Evolutionary conservation across 2,329 filamentous ascomycete species (phyloP).

Genomic region (Gliomastix tumulicola): DNA sequence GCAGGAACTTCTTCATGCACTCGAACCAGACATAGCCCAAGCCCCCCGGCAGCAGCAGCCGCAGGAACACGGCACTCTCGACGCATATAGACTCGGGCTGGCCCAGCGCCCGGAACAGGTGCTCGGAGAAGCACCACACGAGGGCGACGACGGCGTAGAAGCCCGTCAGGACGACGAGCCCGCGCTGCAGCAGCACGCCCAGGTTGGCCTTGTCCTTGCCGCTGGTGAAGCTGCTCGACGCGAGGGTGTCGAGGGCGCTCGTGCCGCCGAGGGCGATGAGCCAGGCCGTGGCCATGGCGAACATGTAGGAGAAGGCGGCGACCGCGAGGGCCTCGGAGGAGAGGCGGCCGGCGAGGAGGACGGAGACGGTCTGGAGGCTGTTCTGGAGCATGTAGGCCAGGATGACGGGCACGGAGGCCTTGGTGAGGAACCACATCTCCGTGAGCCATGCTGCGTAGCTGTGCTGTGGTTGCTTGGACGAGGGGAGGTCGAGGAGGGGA

Average conservation of each 20-base stretch:
- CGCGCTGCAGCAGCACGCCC: slow-evolving; percentile 70
- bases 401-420: slow-evolving; percentile 69
- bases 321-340: slow-evolving; percentile 76
- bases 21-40: slow-evolving; percentile 87
- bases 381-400: slow-evolving; percentile 82
- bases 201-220: slow-evolving; percentile 73
- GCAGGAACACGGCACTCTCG: slow-evolving; percentile 67
- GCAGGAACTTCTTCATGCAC: slow-evolving; percentile 77
- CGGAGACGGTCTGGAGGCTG: slow-evolving; percentile 74
- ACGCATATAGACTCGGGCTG: slow-evolving; percentile 72
- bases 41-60: slow-evolving; percentile 69
- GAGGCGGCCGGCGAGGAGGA: slow-evolving; percentile 72
- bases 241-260: slow-evolving; percentile 79
- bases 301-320: slow-evolving; percentile 88
- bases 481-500: too few species aligned
- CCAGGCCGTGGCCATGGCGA: slow-evolving; percentile 85
- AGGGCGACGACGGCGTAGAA: slow-evolving; percentile 69
- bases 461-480: too few species aligned
- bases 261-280: slow-evolving; percentile 79
- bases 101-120: slow-evolving; percentile 65
- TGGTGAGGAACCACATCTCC: slow-evolving; percentile 44
- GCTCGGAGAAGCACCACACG: slow-evolving; percentile 70
- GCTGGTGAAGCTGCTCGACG: slow-evolving; percentile 75
- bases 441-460: slow-evolving; percentile 14
- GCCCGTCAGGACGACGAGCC: slow-evolving; percentile 61